phyloP scores from a whole-genome alignment of 1,139 yeast species.

The Suhomyces bribrorum region DNA sequence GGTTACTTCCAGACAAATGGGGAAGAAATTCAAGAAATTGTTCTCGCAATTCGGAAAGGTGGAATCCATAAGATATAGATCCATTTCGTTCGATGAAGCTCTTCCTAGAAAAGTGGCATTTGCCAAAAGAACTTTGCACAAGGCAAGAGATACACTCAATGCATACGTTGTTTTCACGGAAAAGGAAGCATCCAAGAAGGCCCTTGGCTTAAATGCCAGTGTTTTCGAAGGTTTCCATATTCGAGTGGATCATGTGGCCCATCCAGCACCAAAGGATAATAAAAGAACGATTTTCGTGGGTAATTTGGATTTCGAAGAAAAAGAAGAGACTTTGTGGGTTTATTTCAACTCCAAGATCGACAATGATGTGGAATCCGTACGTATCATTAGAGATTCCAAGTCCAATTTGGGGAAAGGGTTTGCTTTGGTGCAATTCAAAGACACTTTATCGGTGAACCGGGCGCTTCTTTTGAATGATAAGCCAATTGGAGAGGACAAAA shows the following conservation, averaged over 20 bases:
- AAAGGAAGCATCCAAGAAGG: conserved; percentile 52
- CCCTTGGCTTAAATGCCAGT: conserved; percentile 62
- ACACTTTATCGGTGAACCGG: conserved; percentile 75
- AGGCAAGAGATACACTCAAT: conserved; percentile 76
- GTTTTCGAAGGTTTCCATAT: conserved; percentile 73
- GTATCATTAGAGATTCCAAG: conserved; percentile 87
- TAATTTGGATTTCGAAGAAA: conserved; percentile 88
- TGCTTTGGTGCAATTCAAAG: conserved; percentile 91
- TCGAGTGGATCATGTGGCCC: conserved; percentile 88
- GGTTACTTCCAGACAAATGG: conserved; percentile 61
- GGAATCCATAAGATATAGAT: conserved; percentile 82
- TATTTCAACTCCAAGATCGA: conserved; percentile 68
- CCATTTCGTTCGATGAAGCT: conserved; percentile 85
- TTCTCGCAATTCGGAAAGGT: conserved; percentile 62
- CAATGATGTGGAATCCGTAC: conserved; percentile 76
- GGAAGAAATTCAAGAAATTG: conserved; percentile 63
- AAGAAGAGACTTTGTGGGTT: conserved; percentile 85
- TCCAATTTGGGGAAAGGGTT: conserved; percentile 97
- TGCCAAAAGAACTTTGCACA: conserved; percentile 76
- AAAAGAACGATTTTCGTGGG: conserved; percentile 90
- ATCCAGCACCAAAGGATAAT: conserved; percentile 84
- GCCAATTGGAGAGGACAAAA: conserved; percentile 47
- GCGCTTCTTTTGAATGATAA: conserved; percentile 80
- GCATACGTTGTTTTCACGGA: conserved; percentile 80
- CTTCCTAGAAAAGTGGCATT: conserved; percentile 92